Evolutionary conservation across 139 green algal genomes (phyloP).

Genomic region (Coelastrella sp.): DNA sequence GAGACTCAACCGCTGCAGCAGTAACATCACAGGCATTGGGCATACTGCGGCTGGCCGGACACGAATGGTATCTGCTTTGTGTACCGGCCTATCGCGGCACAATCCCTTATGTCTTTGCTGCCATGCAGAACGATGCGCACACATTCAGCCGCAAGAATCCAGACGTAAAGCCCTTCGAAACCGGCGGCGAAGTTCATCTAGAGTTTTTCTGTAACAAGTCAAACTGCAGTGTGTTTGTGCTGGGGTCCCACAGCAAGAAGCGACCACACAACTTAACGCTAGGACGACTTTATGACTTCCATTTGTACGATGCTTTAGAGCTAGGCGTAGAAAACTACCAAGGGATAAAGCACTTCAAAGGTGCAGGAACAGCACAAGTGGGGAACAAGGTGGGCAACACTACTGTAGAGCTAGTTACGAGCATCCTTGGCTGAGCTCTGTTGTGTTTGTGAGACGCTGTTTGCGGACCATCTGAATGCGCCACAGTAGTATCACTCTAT

Average conservation of each 20-base stretch:
- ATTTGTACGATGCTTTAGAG: constrained; percentile 92
- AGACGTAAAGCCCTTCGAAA: constrained; percentile 90
- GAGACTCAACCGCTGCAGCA: too few relatives aligned
- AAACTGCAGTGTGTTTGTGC: constrained; percentile 85
- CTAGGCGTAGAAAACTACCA: constrained; percentile 77
- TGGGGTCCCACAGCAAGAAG: constrained; percentile 96
- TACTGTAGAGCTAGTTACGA: background rate
- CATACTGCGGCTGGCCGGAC: too few relatives aligned
- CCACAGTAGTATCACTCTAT: too few relatives aligned
- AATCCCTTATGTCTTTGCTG: too few relatives aligned
- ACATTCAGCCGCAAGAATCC: constrained; percentile 88
- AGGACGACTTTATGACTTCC: constrained; percentile 92
- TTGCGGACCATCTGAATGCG: too few relatives aligned
- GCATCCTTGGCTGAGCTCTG: background rate
- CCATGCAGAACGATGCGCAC: constrained; percentile 71
- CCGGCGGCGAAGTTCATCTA: constrained; percentile 79
- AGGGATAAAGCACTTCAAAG: constrained; percentile 61
- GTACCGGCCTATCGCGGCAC: too few relatives aligned
- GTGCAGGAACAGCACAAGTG: constrained; percentile 48
- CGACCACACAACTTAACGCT: constrained; percentile 95
- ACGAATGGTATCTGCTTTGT: too few relatives aligned
- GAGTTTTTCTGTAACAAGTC: constrained; percentile 80
- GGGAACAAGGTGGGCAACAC: constrained; percentile 60
- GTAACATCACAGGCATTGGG: too few relatives aligned
- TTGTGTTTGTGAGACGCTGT: background rate